Base-by-base conservation (phyloP, 371 early-diverging fungal genomes). In the Mucor piriformis region DNA sequence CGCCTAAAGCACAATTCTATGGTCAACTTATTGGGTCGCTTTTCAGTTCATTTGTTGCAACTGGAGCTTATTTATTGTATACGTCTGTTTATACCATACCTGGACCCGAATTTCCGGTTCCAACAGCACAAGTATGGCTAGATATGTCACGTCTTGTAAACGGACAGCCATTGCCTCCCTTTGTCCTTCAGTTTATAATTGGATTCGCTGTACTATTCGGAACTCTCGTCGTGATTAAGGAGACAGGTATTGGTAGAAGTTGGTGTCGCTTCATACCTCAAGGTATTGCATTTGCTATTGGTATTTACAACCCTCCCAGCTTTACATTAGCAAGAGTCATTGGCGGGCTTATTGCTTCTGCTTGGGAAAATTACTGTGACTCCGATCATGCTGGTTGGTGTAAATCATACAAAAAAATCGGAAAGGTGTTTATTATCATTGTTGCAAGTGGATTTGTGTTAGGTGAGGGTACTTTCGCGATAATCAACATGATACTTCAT, bases 1-100 rank as follows among this genome's bases (percentile, higher is more conserved):
- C 91, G 0, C 95, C 95, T 1, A 84, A 87, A 54, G 88, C 93
- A 0, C 94, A 93, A 70, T 93, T 95, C 69, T 86, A 82, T 55
- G 95, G 88, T 0, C 95, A 95, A 62, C 64, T 91, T 74, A 81
- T 93, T 35, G 94, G 93, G 0, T 90, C 91, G 8, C 69, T 92
- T 24, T 81, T 87, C 38, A 89, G 80, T 59, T 74, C 66, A 0
- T 70, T 79, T 56, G 54, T 71, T 50, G 72, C 80, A 6, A 71
- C 80, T 49, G 75, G 68, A 21, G 89, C 92, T 11, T 95, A 88
- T 64, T 67, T 82, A 32, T 49, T 93, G 32, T 95, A 92, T 68
- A 84, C 82, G 16, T 64, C 77, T 1, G 83, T 90, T 0, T 94
- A 94, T 58, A 70, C 75, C 7, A 83, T 92, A 24, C 91, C 92